Conservation (phyloP, 495 filamentous ascomycete genomes). For the Aspergillus saccharolyticus region DNA sequence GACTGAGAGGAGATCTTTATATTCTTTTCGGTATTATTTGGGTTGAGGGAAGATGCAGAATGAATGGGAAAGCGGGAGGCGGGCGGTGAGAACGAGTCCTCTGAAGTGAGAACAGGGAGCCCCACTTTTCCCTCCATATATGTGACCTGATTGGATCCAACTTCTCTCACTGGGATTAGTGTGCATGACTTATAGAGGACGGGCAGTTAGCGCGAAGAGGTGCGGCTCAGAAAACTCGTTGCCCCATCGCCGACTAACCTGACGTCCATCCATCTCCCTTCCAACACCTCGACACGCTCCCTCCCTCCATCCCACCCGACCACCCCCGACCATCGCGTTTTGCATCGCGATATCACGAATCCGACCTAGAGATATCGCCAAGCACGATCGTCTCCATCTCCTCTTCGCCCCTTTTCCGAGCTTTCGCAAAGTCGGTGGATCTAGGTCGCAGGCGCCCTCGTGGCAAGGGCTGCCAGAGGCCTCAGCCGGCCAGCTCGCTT, state of each 20-base stretch:
- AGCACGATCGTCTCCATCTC: slow-evolving; percentile 18
- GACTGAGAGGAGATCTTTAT: neutral
- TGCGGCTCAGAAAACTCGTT: slow-evolving; percentile 44
- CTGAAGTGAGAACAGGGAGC: neutral
- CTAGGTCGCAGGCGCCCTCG: slow-evolving; percentile 48
- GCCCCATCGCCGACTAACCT: slow-evolving; percentile 41
- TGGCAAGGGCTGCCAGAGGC: slow-evolving; percentile 52
- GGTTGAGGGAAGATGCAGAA: slow-evolving; percentile 4
- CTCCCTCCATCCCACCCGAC: slow-evolving; percentile 29
- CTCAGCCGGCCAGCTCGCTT: slow-evolving; percentile 42
- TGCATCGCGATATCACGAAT: slow-evolving; percentile 39
- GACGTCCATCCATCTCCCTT: slow-evolving; percentile 40
- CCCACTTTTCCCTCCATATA: neutral
- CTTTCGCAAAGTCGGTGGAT: slow-evolving; percentile 38
- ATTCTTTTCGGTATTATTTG: slow-evolving; percentile 3
- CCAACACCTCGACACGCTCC: slow-evolving; percentile 37
- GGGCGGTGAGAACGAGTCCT: slow-evolving; percentile 18
- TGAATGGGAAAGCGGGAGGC: slow-evolving; percentile 13
- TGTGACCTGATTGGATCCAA: slow-evolving; percentile 5
- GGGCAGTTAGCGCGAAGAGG: slow-evolving; percentile 23
- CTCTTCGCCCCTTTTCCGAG: slow-evolving; percentile 31
- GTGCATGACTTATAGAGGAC: slow-evolving; percentile 20
- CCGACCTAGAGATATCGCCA: slow-evolving; percentile 22
- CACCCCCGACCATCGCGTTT: slow-evolving; percentile 39
- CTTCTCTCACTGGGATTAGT: neutral